Percentiles rank a stretch among this genome's conserved stretches.
Evolutionary conservation across 345 rosid species (phyloP).

Genomic region (Triadica sebifera): DNA sequence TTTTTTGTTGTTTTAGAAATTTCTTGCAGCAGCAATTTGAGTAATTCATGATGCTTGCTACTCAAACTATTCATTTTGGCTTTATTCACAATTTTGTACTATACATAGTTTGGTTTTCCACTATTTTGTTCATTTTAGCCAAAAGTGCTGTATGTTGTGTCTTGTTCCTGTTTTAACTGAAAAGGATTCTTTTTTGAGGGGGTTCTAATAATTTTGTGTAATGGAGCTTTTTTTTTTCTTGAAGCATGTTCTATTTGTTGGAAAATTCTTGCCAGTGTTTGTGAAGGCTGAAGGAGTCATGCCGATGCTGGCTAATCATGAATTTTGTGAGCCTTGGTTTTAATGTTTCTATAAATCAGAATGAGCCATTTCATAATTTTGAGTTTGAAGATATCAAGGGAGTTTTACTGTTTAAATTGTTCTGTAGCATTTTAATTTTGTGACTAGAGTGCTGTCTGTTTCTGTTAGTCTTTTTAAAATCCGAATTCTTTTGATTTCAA

Average conservation of each 20-base stretch:
- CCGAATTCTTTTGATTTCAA: not conserved
- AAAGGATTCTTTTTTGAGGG: not conserved
- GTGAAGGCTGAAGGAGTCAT: not conserved
- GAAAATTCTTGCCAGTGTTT: not conserved
- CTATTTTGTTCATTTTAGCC: not conserved
- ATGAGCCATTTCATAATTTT: not conserved
- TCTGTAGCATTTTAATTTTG: not conserved
- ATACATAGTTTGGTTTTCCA: not conserved
- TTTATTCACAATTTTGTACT: not conserved
- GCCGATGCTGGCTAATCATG: not conserved
- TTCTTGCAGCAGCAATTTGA: not conserved
- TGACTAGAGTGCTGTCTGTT: not conserved
- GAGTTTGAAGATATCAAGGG: not conserved
- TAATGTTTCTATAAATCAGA: not conserved
- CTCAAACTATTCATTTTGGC: not conserved
- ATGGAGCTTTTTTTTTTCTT: no score
- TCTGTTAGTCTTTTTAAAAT: not conserved
- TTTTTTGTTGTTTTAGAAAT: not conserved
- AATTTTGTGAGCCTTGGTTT: not conserved
- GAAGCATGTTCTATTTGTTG: not conserved
- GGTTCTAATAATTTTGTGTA: not conserved
- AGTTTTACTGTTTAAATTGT: not conserved
- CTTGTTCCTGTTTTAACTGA: not conserved
- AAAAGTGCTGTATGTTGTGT: not conserved
- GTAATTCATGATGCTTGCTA: not conserved